Evolutionary conservation across 139 green algal species (phyloP).

Genomic region (Chloropicon primus): DNA sequence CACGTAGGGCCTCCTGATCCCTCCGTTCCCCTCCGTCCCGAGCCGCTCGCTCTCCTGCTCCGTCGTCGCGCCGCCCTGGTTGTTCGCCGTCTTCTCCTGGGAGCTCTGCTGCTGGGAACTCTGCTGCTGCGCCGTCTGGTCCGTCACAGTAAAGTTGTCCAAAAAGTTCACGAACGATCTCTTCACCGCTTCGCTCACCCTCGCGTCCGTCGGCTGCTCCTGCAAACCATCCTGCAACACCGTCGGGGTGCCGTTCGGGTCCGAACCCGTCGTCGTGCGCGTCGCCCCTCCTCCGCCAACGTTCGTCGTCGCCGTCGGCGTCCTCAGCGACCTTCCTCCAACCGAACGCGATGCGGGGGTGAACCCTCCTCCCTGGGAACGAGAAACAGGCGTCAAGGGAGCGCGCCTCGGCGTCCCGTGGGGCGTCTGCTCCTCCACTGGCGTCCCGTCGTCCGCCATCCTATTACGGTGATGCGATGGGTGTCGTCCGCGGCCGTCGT

Average conservation of each 20-base stretch:
- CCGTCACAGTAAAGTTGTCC: background rate
- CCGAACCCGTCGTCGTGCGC: background rate
- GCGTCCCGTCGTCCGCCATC: too few relatives aligned
- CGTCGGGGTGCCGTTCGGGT: background rate
- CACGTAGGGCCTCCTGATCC: conserved; percentile 16
- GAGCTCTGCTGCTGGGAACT: background rate
- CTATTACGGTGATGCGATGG: too few relatives aligned
- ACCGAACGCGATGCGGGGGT: too few relatives aligned
- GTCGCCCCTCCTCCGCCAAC: background rate
- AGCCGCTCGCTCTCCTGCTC: background rate
- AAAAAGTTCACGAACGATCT: background rate
- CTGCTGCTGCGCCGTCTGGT: background rate
- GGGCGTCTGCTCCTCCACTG: too few relatives aligned
- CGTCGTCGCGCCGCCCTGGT: background rate
- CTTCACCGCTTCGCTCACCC: background rate
- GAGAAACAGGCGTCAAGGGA: too few relatives aligned
- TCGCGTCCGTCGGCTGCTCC: background rate
- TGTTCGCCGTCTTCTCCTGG: background rate
- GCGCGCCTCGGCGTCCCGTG: too few relatives aligned
- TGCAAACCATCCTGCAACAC: background rate
- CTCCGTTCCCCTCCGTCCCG: background rate
- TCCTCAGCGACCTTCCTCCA: too few relatives aligned
- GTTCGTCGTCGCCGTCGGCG: too few relatives aligned
- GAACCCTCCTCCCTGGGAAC: too few relatives aligned
- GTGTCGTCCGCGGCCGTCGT: too few relatives aligned